These are phyloP conservation scores for Leucaena leucocephala DNA, from an alignment of 306 rosid genomes.

Conservation along the genomic window DNA sequence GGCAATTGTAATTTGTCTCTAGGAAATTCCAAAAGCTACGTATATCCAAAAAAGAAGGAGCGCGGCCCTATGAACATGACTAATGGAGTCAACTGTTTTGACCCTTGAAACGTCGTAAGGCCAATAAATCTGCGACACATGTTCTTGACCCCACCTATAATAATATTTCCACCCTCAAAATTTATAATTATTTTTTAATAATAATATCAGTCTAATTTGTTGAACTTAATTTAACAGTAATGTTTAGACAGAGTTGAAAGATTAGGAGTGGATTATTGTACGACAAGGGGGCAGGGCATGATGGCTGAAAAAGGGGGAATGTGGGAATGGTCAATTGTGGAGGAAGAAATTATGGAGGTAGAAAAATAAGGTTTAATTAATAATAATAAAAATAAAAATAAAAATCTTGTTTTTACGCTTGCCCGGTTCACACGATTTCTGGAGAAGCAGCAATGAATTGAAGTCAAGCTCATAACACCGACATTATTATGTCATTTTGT, in stretches of 20 bases:
- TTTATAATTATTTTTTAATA: background rate
- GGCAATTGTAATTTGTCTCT: constrained; percentile 36
- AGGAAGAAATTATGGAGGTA: background rate
- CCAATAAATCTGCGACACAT: constrained; percentile 37
- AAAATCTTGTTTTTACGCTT: background rate
- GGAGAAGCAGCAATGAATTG: background rate
- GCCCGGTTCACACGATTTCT: background rate
- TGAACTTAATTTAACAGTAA: background rate
- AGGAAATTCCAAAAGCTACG: constrained; percentile 41
- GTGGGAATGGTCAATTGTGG: background rate
- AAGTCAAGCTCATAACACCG: background rate
- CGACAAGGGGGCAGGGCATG: background rate
- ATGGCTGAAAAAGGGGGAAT: background rate
- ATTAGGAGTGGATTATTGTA: background rate
- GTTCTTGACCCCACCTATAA: constrained; percentile 36
- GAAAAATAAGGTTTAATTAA: background rate
- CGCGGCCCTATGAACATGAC: background rate
- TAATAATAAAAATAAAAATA: background rate
- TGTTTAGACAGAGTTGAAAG: background rate
- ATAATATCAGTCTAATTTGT: background rate
- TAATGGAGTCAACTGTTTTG: constrained; percentile 19
- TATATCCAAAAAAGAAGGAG: constrained; percentile 7
- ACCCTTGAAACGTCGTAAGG: constrained; percentile 53
- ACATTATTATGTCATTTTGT: background rate
- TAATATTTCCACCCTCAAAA: background rate